These are phyloP conservation scores for Coniochaeta hoffmannii DNA, from an alignment of 2,329 filamentous ascomycete species.

Conservation along the genomic window DNA sequence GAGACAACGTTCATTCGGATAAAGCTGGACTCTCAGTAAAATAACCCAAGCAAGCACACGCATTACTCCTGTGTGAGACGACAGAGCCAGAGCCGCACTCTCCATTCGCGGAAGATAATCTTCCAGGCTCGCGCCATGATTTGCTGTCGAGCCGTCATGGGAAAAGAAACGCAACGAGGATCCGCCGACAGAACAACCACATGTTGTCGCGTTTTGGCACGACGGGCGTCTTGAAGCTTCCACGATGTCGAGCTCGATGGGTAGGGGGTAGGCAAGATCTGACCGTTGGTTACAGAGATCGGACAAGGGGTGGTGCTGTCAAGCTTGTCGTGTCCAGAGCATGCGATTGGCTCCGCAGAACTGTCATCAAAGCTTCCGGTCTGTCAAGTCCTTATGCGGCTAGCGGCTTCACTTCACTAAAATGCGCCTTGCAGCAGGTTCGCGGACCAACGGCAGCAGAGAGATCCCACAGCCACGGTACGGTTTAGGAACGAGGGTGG, in stretches of 20 bases:
- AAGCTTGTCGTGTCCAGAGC: neutral
- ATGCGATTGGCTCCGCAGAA: slow-evolving; percentile 17
- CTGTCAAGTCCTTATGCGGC: neutral
- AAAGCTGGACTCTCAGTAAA: neutral
- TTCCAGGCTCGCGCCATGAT: neutral
- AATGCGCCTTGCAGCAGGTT: neutral
- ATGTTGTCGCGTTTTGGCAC: neutral
- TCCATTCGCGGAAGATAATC: no score
- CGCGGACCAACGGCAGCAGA: neutral
- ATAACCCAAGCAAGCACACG: no score
- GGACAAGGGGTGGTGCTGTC: neutral
- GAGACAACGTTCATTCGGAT: neutral
- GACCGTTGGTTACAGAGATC: neutral
- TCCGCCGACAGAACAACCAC: neutral
- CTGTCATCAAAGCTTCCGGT: slow-evolving; percentile 6
- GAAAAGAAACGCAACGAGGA: neutral
- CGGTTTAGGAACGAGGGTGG: neutral
- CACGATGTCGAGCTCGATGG: neutral
- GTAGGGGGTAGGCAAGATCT: neutral
- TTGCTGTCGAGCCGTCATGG: neutral
- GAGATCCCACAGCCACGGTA: neutral
- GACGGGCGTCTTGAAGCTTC: neutral
- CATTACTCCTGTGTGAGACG: no score
- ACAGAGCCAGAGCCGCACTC: no score
- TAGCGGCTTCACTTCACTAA: neutral